phyloP scores from a whole-genome alignment of 2,329 filamentous ascomycete genomes.

The Cercospora sojina region DNA sequence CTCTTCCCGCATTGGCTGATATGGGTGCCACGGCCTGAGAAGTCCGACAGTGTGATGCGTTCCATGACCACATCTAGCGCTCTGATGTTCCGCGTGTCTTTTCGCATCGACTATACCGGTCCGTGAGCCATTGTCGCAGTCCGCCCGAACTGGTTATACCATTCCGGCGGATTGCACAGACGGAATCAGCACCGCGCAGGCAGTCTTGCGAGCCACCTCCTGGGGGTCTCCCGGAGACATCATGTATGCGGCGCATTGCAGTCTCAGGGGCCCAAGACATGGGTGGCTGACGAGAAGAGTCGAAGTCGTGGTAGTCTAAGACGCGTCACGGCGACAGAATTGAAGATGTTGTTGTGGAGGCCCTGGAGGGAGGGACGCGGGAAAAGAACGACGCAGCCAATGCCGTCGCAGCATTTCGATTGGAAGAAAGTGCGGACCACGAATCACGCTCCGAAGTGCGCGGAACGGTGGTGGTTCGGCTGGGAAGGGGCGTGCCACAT shows the following conservation, averaged over 20 bases:
- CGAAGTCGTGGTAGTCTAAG: background rate
- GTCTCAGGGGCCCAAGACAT: background rate
- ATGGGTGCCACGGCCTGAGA: too few relatives aligned
- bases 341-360: background rate
- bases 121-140: background rate
- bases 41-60: background rate
- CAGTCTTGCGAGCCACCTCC: too few relatives aligned
- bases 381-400: constrained; percentile 2
- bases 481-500: background rate
- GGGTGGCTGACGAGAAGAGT: background rate
- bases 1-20: background rate
- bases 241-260: background rate
- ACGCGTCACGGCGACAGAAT: background rate
- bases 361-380: background rate
- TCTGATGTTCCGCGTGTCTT: background rate
- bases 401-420: background rate
- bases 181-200: background rate
- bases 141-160: background rate
- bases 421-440: background rate
- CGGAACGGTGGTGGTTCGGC: background rate
- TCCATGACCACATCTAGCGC: background rate
- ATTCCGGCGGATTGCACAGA: background rate
- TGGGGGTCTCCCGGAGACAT: background rate
- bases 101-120: background rate
- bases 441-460: background rate